Base-by-base conservation (phyloP, 495 filamentous ascomycete species). In the Aspergillus homomorphus region DNA sequence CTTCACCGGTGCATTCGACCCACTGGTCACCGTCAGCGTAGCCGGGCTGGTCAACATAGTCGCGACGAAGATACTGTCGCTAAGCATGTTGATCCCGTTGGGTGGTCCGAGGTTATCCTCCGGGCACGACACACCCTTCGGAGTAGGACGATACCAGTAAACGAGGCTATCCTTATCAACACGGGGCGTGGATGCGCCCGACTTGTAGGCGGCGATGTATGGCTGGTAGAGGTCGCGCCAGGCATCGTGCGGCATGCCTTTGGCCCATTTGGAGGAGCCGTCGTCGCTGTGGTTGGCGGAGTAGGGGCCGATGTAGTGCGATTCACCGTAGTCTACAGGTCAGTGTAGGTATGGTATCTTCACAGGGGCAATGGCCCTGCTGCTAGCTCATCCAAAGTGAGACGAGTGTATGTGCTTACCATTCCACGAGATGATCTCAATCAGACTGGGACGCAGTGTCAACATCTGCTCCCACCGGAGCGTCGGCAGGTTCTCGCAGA, bases 341-440 rank as follows among this genome's bases (percentile, higher is more conserved):
- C 33, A 5, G 33, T 38, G 33, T 38, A 12, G 12, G 33, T 14
- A 28, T 28, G n/a, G 26, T 28, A 14, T 9, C 8, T 12, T 10
- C 2, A 38, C 33, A 38, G 15, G 33, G 33, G 33, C n/a, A n/a
- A n/a, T 5, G 33, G 5, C 2, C 10, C 12, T 30, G 4, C 28
- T 21, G 45, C 18, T 28, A 9, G n/a, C n/a, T n/a, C 8, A 19
- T 42, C 1, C 21, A 49, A 18, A 22, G 42, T 21, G 21, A 15
- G 19, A 43, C 5, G 44, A 26, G 9, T 43, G 16, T 9, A 16
- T 43, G 16, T 9, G 20, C 33, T n/a, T 43, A 62, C 63, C 72
- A 63, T 88, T 88, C 85, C 83, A 87, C 15, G 80, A 83, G 14
- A 87, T 71, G 52, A 87, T 85, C 62, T 87, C 80, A 41, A 87